Evolutionary conservation across 345 rosid genomes (phyloP), one percentile per base, ranked within the genome.

Genomic region (Citrus trifoliata): DNA sequence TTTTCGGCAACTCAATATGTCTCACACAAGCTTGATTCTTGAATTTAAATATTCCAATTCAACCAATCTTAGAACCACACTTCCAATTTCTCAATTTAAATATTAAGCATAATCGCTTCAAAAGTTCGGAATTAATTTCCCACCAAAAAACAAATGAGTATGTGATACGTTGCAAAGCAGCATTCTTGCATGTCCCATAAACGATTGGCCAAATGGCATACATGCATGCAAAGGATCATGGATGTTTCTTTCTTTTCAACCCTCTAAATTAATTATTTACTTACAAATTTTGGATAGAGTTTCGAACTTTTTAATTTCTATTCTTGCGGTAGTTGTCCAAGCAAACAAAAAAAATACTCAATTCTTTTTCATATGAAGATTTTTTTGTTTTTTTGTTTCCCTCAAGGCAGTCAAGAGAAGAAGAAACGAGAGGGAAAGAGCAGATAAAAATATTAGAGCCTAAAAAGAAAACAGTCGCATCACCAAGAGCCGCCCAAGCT

Each of bases 401-500:
- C 7, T 37, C 38, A 38, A 18, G 58, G 37, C 25, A 25, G 19
- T 10, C 10, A 7, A 40, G 38, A 61, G 65, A 61, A 74, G 77
- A 25, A 74, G 48, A 16, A 33, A 58, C 14, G 30, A 61, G 27
- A 35, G 32, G 53, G 72, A 71, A 2, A 71, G 7, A 75, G 28
- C 42, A 63, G 22, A 62, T 42, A 74, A 73, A 55, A 13, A 19
- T 10, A 19, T 10, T 27, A 27, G 3, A 10, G 38, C 3, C 24
- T 9, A 7, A 40, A 5, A 18, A 42, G 25, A 14, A 56, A 6
- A 18, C 22, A n/a, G 32, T 7, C 3, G 37, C 12, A 58, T 33
- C 27, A 74, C 10, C 21, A 35, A 24, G 27, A 46, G 24, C 71
- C 76, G 76, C 8, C 81, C 74, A 59, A 70, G 40, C 13, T 62